Conservation (phyloP, 1,139 yeast species). For the Blastobotrys malaysiensis region DNA sequence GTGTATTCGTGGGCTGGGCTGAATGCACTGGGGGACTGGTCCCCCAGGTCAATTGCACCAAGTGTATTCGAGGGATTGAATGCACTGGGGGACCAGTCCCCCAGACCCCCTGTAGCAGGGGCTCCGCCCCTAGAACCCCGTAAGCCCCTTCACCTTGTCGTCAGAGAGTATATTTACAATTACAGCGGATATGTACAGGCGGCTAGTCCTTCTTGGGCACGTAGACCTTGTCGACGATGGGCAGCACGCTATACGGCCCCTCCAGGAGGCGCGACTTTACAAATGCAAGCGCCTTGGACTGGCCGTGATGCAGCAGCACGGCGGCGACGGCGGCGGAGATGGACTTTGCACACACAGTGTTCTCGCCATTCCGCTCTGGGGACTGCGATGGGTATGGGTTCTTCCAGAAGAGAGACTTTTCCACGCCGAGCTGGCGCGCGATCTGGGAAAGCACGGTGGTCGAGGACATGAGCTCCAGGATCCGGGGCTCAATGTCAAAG, state of each 20-base stretch:
- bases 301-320: slow-evolving; percentile 63
- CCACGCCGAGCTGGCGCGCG: slow-evolving; percentile 28
- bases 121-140: no score
- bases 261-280: slow-evolving; percentile 13
- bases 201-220: background rate
- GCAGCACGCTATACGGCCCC: slow-evolving; percentile 20
- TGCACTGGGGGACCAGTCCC: no score
- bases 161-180: background rate
- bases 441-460: slow-evolving; percentile 41
- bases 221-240: slow-evolving; percentile 10
- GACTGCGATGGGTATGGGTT: slow-evolving; percentile 25
- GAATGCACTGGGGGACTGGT: no score
- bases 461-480: slow-evolving; percentile 29
- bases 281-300: slow-evolving; percentile 32
- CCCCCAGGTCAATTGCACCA: no score
- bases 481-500: slow-evolving; percentile 42
- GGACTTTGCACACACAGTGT: slow-evolving; percentile 58
- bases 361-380: slow-evolving; percentile 16
- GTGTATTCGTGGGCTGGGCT: no score
- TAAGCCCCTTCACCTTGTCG: no score
- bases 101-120: no score
- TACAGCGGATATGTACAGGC: background rate
- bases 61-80: no score
- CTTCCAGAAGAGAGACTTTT: slow-evolving; percentile 64
- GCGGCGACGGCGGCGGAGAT: slow-evolving; percentile 79